Evolutionary conservation across 139 green algal species (phyloP), one percentile per base, ranked within the genome.

Genomic region (Micractinium sp.): DNA sequence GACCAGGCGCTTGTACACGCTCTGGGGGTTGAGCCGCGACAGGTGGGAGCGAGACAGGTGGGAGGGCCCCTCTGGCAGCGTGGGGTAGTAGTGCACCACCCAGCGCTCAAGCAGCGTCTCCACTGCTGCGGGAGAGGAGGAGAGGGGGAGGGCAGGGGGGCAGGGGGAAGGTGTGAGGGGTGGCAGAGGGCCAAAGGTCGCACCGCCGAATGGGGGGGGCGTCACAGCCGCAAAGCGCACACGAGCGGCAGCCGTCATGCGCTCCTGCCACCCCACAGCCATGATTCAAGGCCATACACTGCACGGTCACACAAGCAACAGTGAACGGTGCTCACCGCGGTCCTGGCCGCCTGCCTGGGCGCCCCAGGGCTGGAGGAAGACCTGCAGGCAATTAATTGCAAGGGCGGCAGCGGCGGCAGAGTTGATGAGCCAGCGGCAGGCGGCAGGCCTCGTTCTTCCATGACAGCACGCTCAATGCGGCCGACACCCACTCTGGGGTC

Each of bases 31-130:
- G 74, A 93, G 85, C 31, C 90, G 90, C 31, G 66, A 47, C 38
- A 92, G 88, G 63, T 91, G 87, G 35, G 77, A 88, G 38, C 91
- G 85, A 33, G 67, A 86, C 35, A 92, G 86, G 75, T 81, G 53
- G 27, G 82, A 35, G 41, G 87, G 81, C 19, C 78, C 79, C 36
- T 89, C 83, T n/a, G 61, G 87, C 25, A 83, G 77, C 41, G 31
- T 25, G 33, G 85, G 82, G 47, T 82, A 85, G 88, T 92, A 96
- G 35, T 91, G 77, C 20, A 97, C 36, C 23, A 79, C 88, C 94
- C 94, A 97, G n/a, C 92, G 90, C 91, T 97, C 94, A 79, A 97
- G 83, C 85, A 97, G 89, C 39, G 80, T 92, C 67, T 87, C 87
- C 20, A 82, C 87, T 78, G 86, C 86, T 35, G 71, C 15, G 12